A percentile compares a stretch with the other conserved stretches of the same genome.
These are phyloP conservation scores for Fusarium proliferatum DNA, from an alignment of 2,329 filamentous ascomycete species.

Conservation along the genomic window DNA sequence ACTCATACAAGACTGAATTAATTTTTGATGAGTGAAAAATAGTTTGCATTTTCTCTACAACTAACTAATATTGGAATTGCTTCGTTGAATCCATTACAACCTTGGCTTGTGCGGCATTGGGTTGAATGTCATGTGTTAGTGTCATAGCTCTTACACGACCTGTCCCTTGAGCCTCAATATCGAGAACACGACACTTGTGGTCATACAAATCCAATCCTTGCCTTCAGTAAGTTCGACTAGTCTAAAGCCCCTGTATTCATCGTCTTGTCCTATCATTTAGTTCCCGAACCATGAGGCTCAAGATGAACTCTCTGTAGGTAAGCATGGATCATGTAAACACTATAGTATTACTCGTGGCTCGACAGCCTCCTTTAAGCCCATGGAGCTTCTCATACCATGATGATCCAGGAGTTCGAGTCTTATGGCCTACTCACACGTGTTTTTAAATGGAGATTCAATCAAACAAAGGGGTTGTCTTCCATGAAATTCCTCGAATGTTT, in stretches of 20 bases:
- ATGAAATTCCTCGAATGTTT: constrained; percentile 7
- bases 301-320: background rate
- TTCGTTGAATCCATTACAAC: background rate
- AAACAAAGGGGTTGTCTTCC: background rate
- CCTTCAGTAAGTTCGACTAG: background rate
- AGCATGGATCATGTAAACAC: constrained; percentile 1
- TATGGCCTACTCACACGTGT: background rate
- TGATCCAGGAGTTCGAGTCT: background rate
- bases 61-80: too few species aligned
- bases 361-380: background rate
- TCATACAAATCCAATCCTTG: background rate
- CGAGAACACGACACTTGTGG: background rate
- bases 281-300: background rate
- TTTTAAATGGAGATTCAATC: background rate
- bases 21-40: background rate
- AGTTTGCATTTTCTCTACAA: background rate
- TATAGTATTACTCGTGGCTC: background rate
- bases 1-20: background rate
- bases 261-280: background rate
- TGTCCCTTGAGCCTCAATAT: background rate
- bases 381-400: background rate
- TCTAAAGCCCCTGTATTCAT: background rate
- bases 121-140: background rate
- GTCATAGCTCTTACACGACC: background rate
- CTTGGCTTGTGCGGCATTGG: background rate